Evolutionary conservation across 2,329 filamentous ascomycete species (phyloP).

Genomic region (Diaporthe citrichinensis): DNA sequence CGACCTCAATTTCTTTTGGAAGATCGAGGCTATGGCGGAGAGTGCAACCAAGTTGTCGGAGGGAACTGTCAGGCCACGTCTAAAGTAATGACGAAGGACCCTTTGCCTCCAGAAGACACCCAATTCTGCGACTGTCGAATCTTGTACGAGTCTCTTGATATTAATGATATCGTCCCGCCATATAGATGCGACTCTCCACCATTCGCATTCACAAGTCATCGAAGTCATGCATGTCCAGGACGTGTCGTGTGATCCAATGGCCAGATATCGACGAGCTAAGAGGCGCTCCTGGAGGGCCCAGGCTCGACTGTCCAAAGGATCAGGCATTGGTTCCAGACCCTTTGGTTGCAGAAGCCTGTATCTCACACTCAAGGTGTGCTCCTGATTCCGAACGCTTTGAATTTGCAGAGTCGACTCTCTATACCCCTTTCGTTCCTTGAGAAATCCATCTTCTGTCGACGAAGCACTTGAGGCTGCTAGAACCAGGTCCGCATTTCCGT

Average conservation of each 20-base stretch:
- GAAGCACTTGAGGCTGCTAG: neutral
- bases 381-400: neutral
- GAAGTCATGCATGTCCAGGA: neutral
- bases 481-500: neutral
- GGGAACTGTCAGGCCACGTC: neutral
- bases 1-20: fast-evolving
- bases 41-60: neutral
- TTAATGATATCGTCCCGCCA: fast-evolving
- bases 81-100: fast-evolving
- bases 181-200: neutral
- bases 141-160: neutral
- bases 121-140: fast-evolving
- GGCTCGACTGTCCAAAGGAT: neutral
- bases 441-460: neutral
- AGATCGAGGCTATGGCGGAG: neutral
- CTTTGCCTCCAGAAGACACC: neutral
- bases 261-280: neutral
- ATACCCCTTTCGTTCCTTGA: neutral
- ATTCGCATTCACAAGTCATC: neutral
- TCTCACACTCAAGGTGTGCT: neutral
- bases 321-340: neutral
- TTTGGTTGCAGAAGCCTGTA: neutral
- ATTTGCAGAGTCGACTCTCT: neutral
- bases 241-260: neutral
- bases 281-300: neutral